Evolutionary conservation across 2,329 filamentous ascomycete genomes (phyloP), one percentile per base, ranked within the genome.

Genomic region (Cryoendolithus antarcticus): DNA sequence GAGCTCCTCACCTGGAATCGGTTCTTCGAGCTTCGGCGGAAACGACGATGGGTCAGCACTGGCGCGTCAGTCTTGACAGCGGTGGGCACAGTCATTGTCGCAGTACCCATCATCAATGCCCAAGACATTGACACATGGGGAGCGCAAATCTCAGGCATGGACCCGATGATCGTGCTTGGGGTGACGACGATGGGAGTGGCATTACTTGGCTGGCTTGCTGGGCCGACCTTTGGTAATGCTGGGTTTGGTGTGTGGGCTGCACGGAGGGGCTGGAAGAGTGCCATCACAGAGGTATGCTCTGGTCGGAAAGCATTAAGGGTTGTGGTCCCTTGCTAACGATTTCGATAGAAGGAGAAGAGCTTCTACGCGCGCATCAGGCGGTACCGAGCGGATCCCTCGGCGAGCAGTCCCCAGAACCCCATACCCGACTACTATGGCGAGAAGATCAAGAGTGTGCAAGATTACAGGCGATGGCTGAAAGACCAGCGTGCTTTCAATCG

Each of bases 381-480:
- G 62, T 82, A 91, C 66, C 79, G 91, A 19, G 89, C 93, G 45
- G 89, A 98, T 60, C 89, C 91, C 3, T 82, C 80, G 10, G 81
- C 82, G 39, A 93, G 86, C 46, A 93, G 85, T 31, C 80, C 91
- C 51, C 76, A 84, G 38, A 96, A 96, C 66, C 91, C 91, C 11
- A 84, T 94, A 1, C 88, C 89, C 32, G 91, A 98, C 60, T 98
- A 94, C 65, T 98, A 98, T 56, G 91, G 91, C 53, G 91, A 98
- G 68, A 96, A 95, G 72, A 94, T 98, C 53, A 84, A 83, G 37
- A 94, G 86, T 54, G 86, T 96, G 13, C 72, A 79, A 39, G 88
- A 85, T 34, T 98, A 96, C 62, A 72, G 91, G 54, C 80, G 86
- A 61, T 98, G 91, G 91, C 66, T 98, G 55, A 96, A 94, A 71